These are phyloP conservation scores for Aquanectria penicillioides DNA, from an alignment of 2,329 filamentous ascomycete species.

Conservation along the genomic window DNA sequence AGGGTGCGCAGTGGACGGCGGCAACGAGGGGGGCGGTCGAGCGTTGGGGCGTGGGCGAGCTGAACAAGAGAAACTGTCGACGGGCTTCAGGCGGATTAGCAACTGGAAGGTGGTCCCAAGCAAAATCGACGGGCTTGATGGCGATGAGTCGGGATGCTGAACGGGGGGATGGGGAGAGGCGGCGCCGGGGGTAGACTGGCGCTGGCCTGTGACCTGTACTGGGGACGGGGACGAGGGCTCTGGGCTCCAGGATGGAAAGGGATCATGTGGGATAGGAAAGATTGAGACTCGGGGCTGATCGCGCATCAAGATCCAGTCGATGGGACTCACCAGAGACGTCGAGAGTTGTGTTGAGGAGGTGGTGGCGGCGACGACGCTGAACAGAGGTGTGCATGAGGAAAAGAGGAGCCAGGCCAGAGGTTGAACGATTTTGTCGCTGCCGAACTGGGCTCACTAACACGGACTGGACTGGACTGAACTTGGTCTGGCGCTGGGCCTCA, in stretches of 20 bases:
- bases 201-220: constrained; percentile 37
- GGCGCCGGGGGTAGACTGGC: constrained; percentile 34
- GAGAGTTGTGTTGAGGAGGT: constrained; percentile 45
- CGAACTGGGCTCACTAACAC: constrained; percentile 42
- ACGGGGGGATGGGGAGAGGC: constrained; percentile 25
- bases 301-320: constrained; percentile 48
- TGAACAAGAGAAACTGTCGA: constrained; percentile 16
- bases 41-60: constrained; percentile 32
- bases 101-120: constrained; percentile 21
- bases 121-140: constrained; percentile 18
- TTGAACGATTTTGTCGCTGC: constrained; percentile 54
- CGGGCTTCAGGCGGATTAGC: constrained; percentile 33
- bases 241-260: constrained; percentile 36
- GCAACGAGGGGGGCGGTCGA: constrained; percentile 36
- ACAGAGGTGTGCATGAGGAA: constrained; percentile 55
- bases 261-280: constrained; percentile 35
- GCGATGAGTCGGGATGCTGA: constrained; percentile 20
- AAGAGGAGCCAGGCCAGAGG: constrained; percentile 54
- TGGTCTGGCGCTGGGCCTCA: constrained; percentile 17
- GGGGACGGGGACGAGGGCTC: constrained; percentile 39
- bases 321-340: constrained; percentile 51
- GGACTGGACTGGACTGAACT: constrained; percentile 26
- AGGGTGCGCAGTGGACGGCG: constrained; percentile 43
- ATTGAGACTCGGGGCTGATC: constrained; percentile 46
- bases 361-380: constrained; percentile 48